These are phyloP conservation scores for Actinomucor elegans DNA, from an alignment of 371 early-diverging fungal species.

Conservation along the genomic window DNA sequence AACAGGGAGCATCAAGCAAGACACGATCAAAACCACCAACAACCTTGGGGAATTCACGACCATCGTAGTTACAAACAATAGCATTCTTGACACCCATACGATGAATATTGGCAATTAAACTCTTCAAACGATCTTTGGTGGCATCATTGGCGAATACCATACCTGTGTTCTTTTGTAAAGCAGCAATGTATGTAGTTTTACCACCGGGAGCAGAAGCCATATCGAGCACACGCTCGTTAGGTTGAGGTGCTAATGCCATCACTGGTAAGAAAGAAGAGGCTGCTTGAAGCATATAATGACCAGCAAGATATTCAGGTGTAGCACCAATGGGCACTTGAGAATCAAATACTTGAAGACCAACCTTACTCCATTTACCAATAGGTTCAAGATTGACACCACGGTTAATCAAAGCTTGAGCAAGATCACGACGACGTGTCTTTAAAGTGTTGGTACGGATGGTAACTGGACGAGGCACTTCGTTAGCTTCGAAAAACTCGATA, in stretches of 20 bases:
- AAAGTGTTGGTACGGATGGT: conserved; percentile 98
- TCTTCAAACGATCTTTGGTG: conserved; percentile 90
- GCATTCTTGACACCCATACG: conserved; percentile 95
- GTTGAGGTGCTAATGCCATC: conserved; percentile 94
- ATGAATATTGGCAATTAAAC: conserved; percentile 93
- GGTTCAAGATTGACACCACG: conserved; percentile 98
- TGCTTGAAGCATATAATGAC: conserved; percentile 99
- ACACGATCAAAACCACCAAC: conserved; percentile 98
- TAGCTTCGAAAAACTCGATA: conserved; percentile 98
- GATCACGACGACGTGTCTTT: conserved; percentile 90
- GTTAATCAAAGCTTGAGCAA: conserved; percentile 92
- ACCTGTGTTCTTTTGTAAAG: conserved; percentile 98
- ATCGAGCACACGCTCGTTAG: conserved; percentile 94
- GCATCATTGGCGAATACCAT: conserved; percentile 98
- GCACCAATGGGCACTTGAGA: conserved; percentile 93
- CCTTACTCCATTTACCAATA: conserved; percentile 93
- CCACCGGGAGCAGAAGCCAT: conserved; percentile 99
- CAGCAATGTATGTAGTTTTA: conserved; percentile 96
- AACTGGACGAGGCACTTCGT: conserved; percentile 96
- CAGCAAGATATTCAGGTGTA: conserved; percentile 99
- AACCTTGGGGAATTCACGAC: conserved; percentile 91
- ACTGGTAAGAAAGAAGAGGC: conserved; percentile 98
- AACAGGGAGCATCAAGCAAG: conserved; percentile 98
- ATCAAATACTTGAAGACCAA: conserved; percentile 91
- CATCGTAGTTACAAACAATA: conserved; percentile 97